These are phyloP conservation scores for Aureobasidium sp. DNA, from an alignment of 2,329 filamentous ascomycete genomes.

Conservation along the genomic window DNA sequence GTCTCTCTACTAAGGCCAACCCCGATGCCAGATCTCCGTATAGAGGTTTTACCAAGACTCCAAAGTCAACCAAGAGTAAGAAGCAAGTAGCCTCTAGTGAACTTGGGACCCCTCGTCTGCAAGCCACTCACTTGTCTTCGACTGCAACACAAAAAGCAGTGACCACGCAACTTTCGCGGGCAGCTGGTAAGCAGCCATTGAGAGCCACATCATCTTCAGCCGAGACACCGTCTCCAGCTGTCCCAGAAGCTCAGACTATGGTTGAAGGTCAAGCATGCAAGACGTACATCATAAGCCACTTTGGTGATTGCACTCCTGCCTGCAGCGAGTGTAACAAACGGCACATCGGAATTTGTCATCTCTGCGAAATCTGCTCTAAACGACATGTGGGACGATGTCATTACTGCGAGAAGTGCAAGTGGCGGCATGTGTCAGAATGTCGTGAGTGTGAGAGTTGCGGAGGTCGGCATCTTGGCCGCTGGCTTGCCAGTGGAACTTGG, in stretches of 20 bases:
- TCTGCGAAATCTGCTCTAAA: not conserved
- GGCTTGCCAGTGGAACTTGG: not conserved
- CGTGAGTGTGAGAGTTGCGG: not conserved
- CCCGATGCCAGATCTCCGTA: not conserved
- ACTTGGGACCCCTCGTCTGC: not conserved
- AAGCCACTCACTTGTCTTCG: not conserved
- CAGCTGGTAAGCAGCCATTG: not conserved
- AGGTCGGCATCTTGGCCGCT: not conserved
- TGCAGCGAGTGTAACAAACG: not conserved
- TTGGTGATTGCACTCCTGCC: not conserved
- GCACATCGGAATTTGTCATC: not conserved
- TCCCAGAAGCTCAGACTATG: too few relatives aligned
- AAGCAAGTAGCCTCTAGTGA: not conserved
- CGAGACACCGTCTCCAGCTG: not conserved
- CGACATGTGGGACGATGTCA: not conserved
- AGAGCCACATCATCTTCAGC: too few relatives aligned
- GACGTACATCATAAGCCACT: not conserved
- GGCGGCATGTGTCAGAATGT: not conserved
- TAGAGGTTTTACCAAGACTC: not conserved
- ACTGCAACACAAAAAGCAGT: not conserved
- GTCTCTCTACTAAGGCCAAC: not conserved
- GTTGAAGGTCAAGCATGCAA: not conserved
- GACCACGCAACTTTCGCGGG: too few relatives aligned
- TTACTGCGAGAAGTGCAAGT: not conserved
- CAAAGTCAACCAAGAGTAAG: not conserved